Conservation (phyloP, 148 eudicot species). For the Rhododendron griersonianum region DNA sequence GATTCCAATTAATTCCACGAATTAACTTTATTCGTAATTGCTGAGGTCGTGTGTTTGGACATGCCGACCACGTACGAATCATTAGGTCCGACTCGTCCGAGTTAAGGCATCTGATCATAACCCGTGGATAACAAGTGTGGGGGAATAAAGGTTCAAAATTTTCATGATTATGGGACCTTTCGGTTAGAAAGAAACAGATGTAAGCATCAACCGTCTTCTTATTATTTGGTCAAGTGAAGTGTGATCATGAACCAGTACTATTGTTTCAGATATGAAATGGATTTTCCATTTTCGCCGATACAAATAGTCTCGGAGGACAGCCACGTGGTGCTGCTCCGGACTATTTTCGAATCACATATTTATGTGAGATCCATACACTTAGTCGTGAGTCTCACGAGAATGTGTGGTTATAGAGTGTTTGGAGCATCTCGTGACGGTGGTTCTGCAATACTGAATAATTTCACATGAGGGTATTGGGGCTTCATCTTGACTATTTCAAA, state of each 20-base stretch:
- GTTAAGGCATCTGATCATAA: not conserved
- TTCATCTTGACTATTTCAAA: not conserved
- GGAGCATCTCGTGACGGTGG: too few species aligned
- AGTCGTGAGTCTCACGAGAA: too few species aligned
- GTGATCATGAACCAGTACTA: not conserved
- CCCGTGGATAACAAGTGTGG: not conserved
- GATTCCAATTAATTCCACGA: not conserved
- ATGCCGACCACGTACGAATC: not conserved
- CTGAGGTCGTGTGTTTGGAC: not conserved
- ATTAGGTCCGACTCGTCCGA: not conserved
- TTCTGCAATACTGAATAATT: too few species aligned
- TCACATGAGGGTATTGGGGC: not conserved
- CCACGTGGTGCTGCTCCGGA: not conserved
- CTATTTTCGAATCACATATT: too few species aligned
- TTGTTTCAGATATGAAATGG: not conserved
- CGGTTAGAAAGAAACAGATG: not conserved
- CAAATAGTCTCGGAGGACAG: too few species aligned
- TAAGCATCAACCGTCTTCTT: not conserved
- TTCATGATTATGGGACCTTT: not conserved
- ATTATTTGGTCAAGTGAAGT: not conserved
- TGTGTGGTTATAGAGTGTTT: too few species aligned
- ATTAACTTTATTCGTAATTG: not conserved
- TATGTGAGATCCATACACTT: not conserved
- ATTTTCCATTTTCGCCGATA: not conserved
- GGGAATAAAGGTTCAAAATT: not conserved